Base-by-base conservation (phyloP, 2,329 filamentous ascomycete genomes). In the Lasiodiplodia citricola region DNA sequence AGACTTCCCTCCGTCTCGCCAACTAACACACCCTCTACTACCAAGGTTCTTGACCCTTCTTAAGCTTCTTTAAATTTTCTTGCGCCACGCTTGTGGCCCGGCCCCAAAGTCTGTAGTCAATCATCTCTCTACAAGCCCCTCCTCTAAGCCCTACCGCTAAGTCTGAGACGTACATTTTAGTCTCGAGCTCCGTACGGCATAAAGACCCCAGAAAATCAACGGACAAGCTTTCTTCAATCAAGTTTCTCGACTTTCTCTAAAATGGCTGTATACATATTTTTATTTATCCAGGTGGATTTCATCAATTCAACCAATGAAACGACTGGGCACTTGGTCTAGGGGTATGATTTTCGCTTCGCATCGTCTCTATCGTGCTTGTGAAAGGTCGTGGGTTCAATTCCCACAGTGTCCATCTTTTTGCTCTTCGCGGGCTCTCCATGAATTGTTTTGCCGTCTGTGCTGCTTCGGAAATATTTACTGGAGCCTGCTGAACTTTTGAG, bases 351-450 rank as follows among this genome's bases (percentile, higher is more conserved):
- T 77, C 76, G 72, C 75, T 79, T 80, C 77, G 78, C 77, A 79
- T 72, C 25, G 67, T 47, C 38, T 41, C 31, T 51, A 70, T 65
- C 4, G 52, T 64, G 21, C n/a, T 55, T 80, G 76, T 74, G 78
- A 78, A 78, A 78, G 78, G 78, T 80, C 78, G 73, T 73, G 78
- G 78, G 78, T 80, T 80, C 78, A 77, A 80, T 77, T 80, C 78
- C 78, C 78, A 74, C 73, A 72, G 70, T 69, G 74, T 80, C 78
- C 78, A 75, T 47, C 41, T 68, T 70, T 70, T 72, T 66, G 25
- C n/a, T 47, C 44, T 47, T 47, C 21, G 44, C 18, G 5, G 2
- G 2, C 4, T 10, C 31, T 35, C 31, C 8, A 10, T 8, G 44
- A 13, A 8, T 18, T 11, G 7, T 47, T 47, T 47, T 47, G 44